Evolutionary conservation across 306 rosid genomes (phyloP).

Genomic region (Biancaea sappan): DNA sequence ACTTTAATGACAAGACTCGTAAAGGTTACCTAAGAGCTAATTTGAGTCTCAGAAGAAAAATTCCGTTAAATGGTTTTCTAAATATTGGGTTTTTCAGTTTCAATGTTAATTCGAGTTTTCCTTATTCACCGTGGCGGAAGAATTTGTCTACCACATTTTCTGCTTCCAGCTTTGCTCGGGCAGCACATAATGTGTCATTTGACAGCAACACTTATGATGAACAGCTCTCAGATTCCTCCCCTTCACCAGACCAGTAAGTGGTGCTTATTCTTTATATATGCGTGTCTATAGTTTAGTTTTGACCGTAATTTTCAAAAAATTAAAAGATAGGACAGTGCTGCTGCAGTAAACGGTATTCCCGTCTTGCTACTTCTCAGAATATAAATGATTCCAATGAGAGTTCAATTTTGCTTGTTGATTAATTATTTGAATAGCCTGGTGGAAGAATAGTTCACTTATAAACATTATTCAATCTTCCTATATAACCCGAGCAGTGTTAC

Average conservation of each 20-base stretch:
- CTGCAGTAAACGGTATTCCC: not conserved
- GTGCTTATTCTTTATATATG: conserved; percentile 8
- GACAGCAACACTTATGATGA: conserved; percentile 57
- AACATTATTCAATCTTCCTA: conserved; percentile 12
- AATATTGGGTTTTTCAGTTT: conserved; percentile 28
- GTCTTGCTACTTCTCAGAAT: not conserved
- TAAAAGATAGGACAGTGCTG: not conserved
- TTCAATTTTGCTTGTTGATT: conserved; percentile 10
- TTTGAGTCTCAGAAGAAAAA: conserved; percentile 56
- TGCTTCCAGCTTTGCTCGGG: conserved; percentile 53
- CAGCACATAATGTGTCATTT: conserved; percentile 63
- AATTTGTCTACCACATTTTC: conserved; percentile 38
- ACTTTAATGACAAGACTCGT: conserved; percentile 46
- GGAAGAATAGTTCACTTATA: conserved; percentile 2
- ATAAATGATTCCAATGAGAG: not conserved
- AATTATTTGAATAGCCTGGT: conserved; percentile 16
- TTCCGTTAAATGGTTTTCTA: conserved; percentile 39
- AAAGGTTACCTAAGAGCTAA: conserved; percentile 45
- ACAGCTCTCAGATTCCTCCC: conserved; percentile 45
- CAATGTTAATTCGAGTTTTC: conserved; percentile 35
- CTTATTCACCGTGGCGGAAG: conserved; percentile 47
- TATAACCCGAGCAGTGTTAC: conserved; percentile 24
- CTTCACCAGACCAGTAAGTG: conserved; percentile 56
- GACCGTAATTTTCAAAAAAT: not conserved
- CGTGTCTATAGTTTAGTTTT: too few species aligned